Base-by-base conservation (phyloP, 148 eudicot genomes). In the Chenopodium quinoa region DNA sequence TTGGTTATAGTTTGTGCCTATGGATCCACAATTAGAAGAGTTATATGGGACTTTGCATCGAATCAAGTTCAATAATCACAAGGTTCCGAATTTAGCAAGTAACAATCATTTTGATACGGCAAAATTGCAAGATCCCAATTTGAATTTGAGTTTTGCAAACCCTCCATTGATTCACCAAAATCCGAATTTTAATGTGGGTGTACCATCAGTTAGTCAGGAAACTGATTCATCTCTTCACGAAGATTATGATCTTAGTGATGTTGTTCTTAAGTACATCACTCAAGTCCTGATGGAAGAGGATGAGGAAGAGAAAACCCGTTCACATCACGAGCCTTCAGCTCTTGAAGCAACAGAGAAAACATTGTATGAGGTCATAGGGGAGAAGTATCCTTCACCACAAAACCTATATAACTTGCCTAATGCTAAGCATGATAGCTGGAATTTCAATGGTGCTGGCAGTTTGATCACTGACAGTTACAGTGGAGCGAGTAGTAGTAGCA, bases 261-360 rank as follows among this genome's bases (percentile, higher is more conserved):
- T 68, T 60, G 90, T 92, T 76, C 91, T 91, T 11, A 89, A 88
- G 86, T 90, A 91, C 81, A 92, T 92, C 58, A 88, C 78, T 77
- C 86, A 88, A 86, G 86, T 92, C 84, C 93, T 92, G 31, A 89
- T 91, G 92, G 96, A 91, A 85, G 96, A 92, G 75, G 91, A 92
- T 34, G 91, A 75, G 85, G 91, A 88, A 64, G 96, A 89, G 78
- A 92, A 85, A 78, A 56, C 77, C 14, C 83, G 87, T 72, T 37
- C 81, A 54, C 82, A 85, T 88, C 91, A 91, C 46, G 88, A 84
- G 76, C 84, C 96, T 76, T 88, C 90, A 32, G 92, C 91, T 80
- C 86, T 92, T 77, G 89, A 86, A 85, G 96, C 93, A 25, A 86
- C 93, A 0, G 96, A 92, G 79, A 91, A 86, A 83, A 88, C 93